A percentile compares a stretch with the other conserved stretches of the same genome.
phyloP scores from a whole-genome alignment of 2,329 filamentous ascomycete genomes.

The Trichophyton verrucosum region DNA sequence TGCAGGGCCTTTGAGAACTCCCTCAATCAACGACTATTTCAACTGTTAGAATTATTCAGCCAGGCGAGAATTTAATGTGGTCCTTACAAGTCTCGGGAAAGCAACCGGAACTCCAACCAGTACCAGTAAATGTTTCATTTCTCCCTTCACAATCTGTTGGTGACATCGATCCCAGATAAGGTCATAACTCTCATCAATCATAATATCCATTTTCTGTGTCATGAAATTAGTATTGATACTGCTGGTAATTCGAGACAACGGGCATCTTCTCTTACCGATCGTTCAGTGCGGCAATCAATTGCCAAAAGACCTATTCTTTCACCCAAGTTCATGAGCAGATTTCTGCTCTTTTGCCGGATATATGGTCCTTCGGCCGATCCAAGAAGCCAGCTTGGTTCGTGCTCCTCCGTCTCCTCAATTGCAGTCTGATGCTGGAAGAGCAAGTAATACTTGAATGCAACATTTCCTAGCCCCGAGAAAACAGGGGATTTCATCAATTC shows the following conservation, averaged over 20 bases:
- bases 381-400: slow-evolving; percentile 85
- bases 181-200: slow-evolving; percentile 72
- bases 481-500: slow-evolving; percentile 84
- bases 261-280: slow-evolving; percentile 42
- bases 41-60: slow-evolving; percentile 27
- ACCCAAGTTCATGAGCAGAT: slow-evolving; percentile 73
- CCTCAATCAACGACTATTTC: slow-evolving; percentile 51
- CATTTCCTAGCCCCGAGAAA: slow-evolving; percentile 75
- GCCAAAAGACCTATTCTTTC: slow-evolving; percentile 69
- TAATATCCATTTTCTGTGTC: slow-evolving; percentile 54
- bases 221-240: slow-evolving; percentile 10
- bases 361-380: slow-evolving; percentile 74
- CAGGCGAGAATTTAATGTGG: background rate
- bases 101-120: slow-evolving; percentile 73
- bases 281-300: slow-evolving; percentile 81
- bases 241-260: background rate
- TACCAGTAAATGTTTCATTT: slow-evolving; percentile 82
- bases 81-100: slow-evolving; percentile 61
- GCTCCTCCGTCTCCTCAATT: slow-evolving; percentile 61
- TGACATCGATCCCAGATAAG: slow-evolving; percentile 77
- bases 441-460: slow-evolving; percentile 98
- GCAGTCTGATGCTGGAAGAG: slow-evolving; percentile 95
- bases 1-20: slow-evolving; percentile 69
- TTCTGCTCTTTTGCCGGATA: slow-evolving; percentile 74
- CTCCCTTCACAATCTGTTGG: slow-evolving; percentile 65